Conservation (phyloP, 805 yeast genomes). For the Hanseniaspora guilliermondii region DNA sequence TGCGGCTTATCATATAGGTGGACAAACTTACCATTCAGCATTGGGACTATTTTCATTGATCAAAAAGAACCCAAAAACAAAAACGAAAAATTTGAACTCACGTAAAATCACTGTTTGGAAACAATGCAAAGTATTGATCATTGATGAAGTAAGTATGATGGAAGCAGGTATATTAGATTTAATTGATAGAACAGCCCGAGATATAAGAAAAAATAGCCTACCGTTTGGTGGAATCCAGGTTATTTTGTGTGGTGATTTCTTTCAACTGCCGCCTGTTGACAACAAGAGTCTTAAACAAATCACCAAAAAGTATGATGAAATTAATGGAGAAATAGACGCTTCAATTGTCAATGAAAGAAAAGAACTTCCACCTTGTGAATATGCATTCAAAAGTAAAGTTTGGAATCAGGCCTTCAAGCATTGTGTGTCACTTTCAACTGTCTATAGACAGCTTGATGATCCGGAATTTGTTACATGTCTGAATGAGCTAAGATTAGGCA, state of each 20-base stretch:
- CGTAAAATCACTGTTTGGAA: conserved; percentile 48
- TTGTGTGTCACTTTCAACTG: conserved; percentile 49
- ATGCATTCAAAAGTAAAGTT: conserved; percentile 52
- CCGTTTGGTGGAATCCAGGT: conserved; percentile 95
- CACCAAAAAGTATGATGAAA: neutral
- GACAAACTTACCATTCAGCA: conserved; percentile 73
- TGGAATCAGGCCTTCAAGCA: conserved; percentile 50
- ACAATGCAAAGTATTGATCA: conserved; percentile 53
- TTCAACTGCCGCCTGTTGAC: conserved; percentile 73
- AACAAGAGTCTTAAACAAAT: conserved; percentile 28
- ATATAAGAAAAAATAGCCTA: conserved; percentile 31
- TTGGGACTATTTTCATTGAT: conserved; percentile 76
- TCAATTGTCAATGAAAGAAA: conserved; percentile 18
- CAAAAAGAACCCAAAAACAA: conserved; percentile 36
- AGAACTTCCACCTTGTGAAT: conserved; percentile 25
- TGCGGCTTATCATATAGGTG: conserved; percentile 91
- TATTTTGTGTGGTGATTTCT: conserved; percentile 87
- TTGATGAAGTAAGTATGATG: conserved; percentile 93
- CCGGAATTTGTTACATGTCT: conserved; percentile 57
- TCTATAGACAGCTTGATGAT: conserved; percentile 70
- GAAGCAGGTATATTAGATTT: conserved; percentile 69
- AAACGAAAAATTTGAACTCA: conserved; percentile 37
- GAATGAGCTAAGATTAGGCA: conserved; percentile 60
- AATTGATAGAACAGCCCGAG: conserved; percentile 55
- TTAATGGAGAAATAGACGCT: conserved; percentile 17